Conservation (phyloP, 2,329 filamentous ascomycete genomes). For the Grosmannia huntii region DNA sequence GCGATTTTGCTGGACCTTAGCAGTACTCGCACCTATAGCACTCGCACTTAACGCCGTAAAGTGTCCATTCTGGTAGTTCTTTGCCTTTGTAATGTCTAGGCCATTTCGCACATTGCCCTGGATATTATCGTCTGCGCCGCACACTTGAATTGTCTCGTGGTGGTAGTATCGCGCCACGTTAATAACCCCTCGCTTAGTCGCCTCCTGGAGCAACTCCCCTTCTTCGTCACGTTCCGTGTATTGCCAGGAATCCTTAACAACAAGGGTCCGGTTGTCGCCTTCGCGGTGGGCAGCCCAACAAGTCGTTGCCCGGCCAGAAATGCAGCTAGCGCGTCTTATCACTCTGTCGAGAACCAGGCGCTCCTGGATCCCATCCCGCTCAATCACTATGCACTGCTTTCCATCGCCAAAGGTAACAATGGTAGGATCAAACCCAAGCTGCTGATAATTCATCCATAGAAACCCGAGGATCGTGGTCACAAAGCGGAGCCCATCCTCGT, state of each 20-base stretch:
- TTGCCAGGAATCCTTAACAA: slow-evolving; percentile 28
- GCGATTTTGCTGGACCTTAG: slow-evolving; percentile 10
- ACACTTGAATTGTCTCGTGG: slow-evolving; percentile 17
- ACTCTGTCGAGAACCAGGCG: slow-evolving; percentile 25
- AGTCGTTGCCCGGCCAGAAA: slow-evolving; percentile 25
- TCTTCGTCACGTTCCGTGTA: slow-evolving; percentile 23
- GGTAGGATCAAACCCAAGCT: slow-evolving; percentile 31
- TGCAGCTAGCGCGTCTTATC: slow-evolving; percentile 20
- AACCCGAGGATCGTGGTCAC: slow-evolving; percentile 27
- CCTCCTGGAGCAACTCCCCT: slow-evolving; percentile 21
- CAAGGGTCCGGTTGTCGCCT: slow-evolving; percentile 18
- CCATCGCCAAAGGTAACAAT: slow-evolving; percentile 19
- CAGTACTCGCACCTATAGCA: no score
- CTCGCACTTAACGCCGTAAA: slow-evolving; percentile 5
- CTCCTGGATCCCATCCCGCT: slow-evolving; percentile 23
- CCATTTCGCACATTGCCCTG: slow-evolving; percentile 19
- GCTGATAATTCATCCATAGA: slow-evolving; percentile 25
- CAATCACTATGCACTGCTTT: slow-evolving; percentile 26
- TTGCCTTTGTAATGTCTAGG: slow-evolving; percentile 22
- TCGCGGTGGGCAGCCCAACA: slow-evolving; percentile 26
- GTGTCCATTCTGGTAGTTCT: slow-evolving; percentile 17
- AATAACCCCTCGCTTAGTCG: slow-evolving; percentile 14
- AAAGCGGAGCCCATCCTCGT: slow-evolving; percentile 26
- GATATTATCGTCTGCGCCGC: slow-evolving; percentile 17
- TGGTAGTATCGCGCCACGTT: slow-evolving; percentile 20